Evolutionary conservation across 2,329 filamentous ascomycete species (phyloP).

Genomic region (Macrophomina pseudophaseolina): DNA sequence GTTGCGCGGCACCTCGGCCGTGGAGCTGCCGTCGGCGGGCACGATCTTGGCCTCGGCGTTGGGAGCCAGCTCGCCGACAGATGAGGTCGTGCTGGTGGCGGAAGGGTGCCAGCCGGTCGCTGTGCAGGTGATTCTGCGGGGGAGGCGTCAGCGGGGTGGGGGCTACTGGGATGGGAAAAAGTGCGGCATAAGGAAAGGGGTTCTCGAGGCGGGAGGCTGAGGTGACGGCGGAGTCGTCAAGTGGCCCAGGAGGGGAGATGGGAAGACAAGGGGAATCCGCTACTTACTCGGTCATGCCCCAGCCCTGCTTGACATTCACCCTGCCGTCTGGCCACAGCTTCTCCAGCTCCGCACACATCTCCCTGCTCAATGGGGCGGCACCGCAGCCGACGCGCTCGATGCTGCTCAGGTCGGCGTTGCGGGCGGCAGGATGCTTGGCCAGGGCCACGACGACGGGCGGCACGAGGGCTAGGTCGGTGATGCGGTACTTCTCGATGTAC

Average conservation of each 20-base stretch:
- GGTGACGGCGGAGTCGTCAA: too few relatives aligned
- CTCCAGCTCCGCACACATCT: slow-evolving; percentile 59
- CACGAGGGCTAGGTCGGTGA: slow-evolving; percentile 70
- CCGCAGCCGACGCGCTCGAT: slow-evolving; percentile 66
- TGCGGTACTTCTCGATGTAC: slow-evolving; percentile 69
- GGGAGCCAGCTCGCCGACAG: slow-evolving; percentile 70
- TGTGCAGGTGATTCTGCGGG: slow-evolving; percentile 67
- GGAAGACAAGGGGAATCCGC: not conserved
- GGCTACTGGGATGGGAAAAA: too few relatives aligned
- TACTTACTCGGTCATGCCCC: slow-evolving; percentile 81
- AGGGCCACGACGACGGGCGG: slow-evolving; percentile 77
- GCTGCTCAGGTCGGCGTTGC: slow-evolving; percentile 71
- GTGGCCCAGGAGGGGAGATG: not conserved
- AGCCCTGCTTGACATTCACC: slow-evolving; percentile 71
- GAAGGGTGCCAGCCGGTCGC: slow-evolving; percentile 67
- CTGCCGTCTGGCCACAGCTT: slow-evolving; percentile 57
- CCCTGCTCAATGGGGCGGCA: slow-evolving; percentile 66
- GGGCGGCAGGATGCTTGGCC: slow-evolving; percentile 70
- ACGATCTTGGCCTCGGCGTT: slow-evolving; percentile 74
- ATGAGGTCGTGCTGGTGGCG: slow-evolving; percentile 49
- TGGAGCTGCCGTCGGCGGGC: slow-evolving; percentile 56
- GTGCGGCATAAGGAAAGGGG: too few relatives aligned
- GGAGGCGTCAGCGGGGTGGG: not conserved
- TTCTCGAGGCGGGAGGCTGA: too few relatives aligned
- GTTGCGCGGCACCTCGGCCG: slow-evolving; percentile 56